Percentiles rank a stretch among this genome's conserved stretches.
phyloP scores from a whole-genome alignment of 805 yeast species.

The Starmerella lactis-condensi region DNA sequence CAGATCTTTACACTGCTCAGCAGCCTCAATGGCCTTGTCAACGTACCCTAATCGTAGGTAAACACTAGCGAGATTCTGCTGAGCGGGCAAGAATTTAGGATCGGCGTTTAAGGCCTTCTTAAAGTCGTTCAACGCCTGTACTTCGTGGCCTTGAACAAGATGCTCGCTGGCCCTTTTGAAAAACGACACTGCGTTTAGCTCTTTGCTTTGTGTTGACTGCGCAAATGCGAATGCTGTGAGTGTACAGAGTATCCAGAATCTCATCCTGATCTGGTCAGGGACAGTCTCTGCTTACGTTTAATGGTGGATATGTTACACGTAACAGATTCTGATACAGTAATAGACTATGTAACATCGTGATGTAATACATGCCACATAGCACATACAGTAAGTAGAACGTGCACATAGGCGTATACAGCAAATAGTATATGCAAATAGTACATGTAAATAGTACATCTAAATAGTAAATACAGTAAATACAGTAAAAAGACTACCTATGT shows the following conservation, averaged over 20 bases:
- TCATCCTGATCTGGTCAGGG: too few species aligned
- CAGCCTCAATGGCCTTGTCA: conserved; percentile 15
- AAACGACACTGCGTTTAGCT: conserved; percentile 15
- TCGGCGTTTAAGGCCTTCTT: conserved; percentile 20
- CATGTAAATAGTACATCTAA: too few species aligned
- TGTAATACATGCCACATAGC: background rate
- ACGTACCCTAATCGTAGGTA: conserved; percentile 20
- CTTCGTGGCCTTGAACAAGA: conserved; percentile 21
- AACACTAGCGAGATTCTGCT: conserved; percentile 21
- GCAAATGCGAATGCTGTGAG: too few species aligned
- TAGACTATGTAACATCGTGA: too few species aligned
- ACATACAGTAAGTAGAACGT: background rate
- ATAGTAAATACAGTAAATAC: too few species aligned
- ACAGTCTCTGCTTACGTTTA: too few species aligned
- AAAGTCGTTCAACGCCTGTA: conserved; percentile 24
- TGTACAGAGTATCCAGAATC: too few species aligned
- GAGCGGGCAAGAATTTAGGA: conserved; percentile 23
- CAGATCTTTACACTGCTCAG: conserved; percentile 8
- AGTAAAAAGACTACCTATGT: too few species aligned
- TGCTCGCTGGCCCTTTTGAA: conserved; percentile 25
- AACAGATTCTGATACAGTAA: too few species aligned
- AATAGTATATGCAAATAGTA: background rate
- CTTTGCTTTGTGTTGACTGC: too few species aligned
- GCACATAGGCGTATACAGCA: conserved; percentile 1
- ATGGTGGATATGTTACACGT: too few species aligned